Base-by-base conservation (phyloP, 805 yeast species). In the Metschnikowia orientalis region DNA sequence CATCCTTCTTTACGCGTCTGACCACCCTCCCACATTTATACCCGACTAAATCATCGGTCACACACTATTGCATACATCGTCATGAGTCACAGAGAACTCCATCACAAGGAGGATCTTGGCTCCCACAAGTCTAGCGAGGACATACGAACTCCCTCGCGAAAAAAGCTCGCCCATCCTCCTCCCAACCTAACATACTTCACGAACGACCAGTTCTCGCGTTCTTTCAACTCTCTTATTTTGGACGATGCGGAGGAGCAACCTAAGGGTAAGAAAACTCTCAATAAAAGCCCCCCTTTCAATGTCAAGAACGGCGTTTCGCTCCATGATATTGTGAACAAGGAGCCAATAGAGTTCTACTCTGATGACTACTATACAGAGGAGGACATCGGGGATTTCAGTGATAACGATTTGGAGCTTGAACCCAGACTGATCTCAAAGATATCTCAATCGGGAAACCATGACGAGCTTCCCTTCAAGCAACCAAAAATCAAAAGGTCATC, bases 231-330 rank as follows among this genome's bases (percentile, higher is more conserved):
- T 31, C 55, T 66, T 47, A 62, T 66, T 8, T 43, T 66, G 26
- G 68, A 63, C 19, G 71, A 64, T 37, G 38, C 48, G 27, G 53
- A 49, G 5, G 57, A 56, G 18, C 57, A 50, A 19, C 18, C 18
- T 10, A 37, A 30, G 20, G 28, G 28, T 17, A 48, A 45, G 36
- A 53, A 52, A 33, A 47, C 40, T 17, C 47, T 62, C 26, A 64
- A 59, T 39, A 65, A 64, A 44, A 59, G 66, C 12, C 71, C 71
- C 8, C 68, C 69, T 1, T 63, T 64, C 46, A 62, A 62, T 38
- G 52, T 61, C 30, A 62, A 63, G 34, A 54, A 55, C 17, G 59
- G 53, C 40, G 34, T 42, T n/a, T 46, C 44, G 19, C 34, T 35
- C 15, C 50, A 39, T 6, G 52, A 47, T 19, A 48, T 50, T n/a